These are phyloP conservation scores for Beauveria bassiana DNA, from an alignment of 2,329 filamentous ascomycete genomes.

Conservation along the genomic window DNA sequence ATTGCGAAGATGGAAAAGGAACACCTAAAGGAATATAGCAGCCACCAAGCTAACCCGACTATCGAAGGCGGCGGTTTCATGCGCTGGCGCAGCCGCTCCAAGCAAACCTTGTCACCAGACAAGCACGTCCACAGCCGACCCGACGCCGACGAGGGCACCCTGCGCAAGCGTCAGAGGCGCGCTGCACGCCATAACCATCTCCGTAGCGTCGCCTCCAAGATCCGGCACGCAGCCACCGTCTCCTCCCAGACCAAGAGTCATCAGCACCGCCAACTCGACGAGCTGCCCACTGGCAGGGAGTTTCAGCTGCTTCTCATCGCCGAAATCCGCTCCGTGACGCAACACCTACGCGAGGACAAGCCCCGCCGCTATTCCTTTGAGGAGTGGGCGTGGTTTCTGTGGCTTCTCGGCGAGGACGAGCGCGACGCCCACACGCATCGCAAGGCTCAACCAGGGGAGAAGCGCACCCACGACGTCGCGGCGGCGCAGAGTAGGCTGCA, in stretches of 20 bases:
- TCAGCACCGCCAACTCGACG: constrained; percentile 27
- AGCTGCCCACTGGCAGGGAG: constrained; percentile 37
- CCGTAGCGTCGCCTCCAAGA: background rate
- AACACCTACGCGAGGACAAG: constrained; percentile 49
- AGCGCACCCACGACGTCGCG: constrained; percentile 12
- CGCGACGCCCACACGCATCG: constrained; percentile 41
- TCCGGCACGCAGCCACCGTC: constrained; percentile 9
- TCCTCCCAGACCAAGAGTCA: constrained; percentile 17
- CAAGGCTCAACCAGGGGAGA: constrained; percentile 25
- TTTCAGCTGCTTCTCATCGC: constrained; percentile 61
- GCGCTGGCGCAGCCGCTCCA: background rate
- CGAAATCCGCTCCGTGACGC: constrained; percentile 59
- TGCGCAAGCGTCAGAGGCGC: background rate
- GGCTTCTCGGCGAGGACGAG: constrained; percentile 64
- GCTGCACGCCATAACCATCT: background rate
- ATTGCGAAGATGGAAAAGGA: constrained; percentile 25
- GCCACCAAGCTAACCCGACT: constrained; percentile 16
- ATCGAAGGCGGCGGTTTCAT: background rate
- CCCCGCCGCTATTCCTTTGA: constrained; percentile 67
- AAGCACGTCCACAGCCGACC: background rate
- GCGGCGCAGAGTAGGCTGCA: constrained; percentile 3
- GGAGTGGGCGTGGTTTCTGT: constrained; percentile 80
- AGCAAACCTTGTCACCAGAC: background rate
- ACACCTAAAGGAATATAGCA: constrained; percentile 36
- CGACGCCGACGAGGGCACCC: constrained; percentile 3